Evolutionary conservation across 768 basidiomycete genomes (phyloP).

Genomic region (Lactifluus subvellereus): DNA sequence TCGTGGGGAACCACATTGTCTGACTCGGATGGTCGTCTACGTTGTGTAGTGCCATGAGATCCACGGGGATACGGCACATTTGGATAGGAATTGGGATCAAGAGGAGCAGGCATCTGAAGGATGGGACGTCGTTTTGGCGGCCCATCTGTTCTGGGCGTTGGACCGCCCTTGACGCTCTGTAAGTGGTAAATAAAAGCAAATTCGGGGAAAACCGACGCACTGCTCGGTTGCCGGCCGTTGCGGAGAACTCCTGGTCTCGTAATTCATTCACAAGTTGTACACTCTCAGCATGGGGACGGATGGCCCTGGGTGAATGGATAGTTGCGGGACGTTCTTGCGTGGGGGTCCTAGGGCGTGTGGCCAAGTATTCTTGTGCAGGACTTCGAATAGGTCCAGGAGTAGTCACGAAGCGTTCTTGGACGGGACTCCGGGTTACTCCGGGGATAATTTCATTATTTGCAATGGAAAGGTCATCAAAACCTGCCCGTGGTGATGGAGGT

Average conservation of each 20-base stretch:
- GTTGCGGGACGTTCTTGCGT: not conserved
- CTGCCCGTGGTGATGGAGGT: constrained; percentile 2
- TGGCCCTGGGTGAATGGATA: not conserved
- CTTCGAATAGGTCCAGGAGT: not conserved
- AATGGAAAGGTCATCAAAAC: not conserved
- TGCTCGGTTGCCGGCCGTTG: not conserved
- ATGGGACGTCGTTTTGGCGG: constrained; percentile 11
- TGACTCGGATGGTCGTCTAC: constrained; percentile 1
- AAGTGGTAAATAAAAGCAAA: not conserved
- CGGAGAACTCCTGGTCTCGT: not conserved
- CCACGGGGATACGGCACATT: not conserved
- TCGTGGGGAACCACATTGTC: not conserved
- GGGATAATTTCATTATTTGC: not conserved
- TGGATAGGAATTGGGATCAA: constrained; percentile 5
- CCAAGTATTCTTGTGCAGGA: not conserved
- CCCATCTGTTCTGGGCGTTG: not conserved
- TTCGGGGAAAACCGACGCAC: not conserved
- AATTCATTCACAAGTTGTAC: not conserved
- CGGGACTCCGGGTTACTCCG: not conserved
- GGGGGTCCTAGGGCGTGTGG: not conserved
- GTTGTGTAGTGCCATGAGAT: not conserved
- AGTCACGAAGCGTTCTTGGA: not conserved
- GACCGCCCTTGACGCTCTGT: not conserved
- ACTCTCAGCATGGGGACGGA: not conserved
- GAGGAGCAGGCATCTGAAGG: constrained; percentile 19